Base-by-base conservation (phyloP, 1,284 basidiomycete species). In the Rhodofomes roseus region DNA sequence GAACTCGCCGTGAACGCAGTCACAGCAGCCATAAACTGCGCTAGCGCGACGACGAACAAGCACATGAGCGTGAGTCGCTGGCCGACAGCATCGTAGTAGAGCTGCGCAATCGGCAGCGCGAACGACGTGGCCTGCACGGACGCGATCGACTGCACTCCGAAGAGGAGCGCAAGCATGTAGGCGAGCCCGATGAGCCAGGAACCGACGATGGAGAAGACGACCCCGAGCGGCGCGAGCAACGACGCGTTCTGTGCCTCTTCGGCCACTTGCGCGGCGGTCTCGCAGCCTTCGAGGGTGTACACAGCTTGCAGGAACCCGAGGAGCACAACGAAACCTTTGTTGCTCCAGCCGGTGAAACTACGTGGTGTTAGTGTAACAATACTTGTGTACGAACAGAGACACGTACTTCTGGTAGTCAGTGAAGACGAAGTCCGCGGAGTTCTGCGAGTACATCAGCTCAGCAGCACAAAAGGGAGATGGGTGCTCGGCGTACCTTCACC, bases 251-350 rank as follows among this genome's bases (percentile, higher is more conserved):
- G 73, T 27, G 83, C 83, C 70, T 86, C 83, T 69, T 85, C 84
- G 4, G 84, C 83, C 7, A 85, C 79, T 69, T 85, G 84, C 25
- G 83, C 84, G 39, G 83, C 83, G 5, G 84, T 85, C 68, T 85
- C 84, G 67, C 84, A 85, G 20, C 84, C 84, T 71, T 84, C 84
- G 25, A 85, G 76, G 0, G 84, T 84, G 65, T 85, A 86, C 5
- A 86, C 83, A 2, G 83, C 83, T 77, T 85, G 82, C 4, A 85
- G 76, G 68, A 85, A 85, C 3, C 84, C 84, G 11, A 86, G 75
- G 22, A 85, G 77, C 44, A 84, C 81, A 36, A 85, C 84, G 63
- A 85, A 84, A 18, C 80, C 82, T 54, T 74, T 76, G 37, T 77
- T 81, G 51, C 65, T 59, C 81, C 82, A 85, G 11, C 83, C 83